Evolutionary conservation across 129 eudicot genomes (phyloP).

Genomic region (Arctium minus): DNA sequence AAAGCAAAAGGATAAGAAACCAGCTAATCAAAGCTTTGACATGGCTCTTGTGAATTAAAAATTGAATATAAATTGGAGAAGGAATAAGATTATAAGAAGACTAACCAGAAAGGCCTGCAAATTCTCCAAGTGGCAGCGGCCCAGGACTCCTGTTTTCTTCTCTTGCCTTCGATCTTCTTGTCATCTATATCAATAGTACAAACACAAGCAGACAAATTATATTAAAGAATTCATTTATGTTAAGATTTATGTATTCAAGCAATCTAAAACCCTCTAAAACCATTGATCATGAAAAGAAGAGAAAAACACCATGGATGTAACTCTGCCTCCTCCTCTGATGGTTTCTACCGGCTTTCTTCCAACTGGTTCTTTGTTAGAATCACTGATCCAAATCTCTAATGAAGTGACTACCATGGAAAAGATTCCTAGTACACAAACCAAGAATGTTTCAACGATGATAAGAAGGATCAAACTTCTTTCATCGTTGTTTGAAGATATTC

Average conservation of each 20-base stretch:
- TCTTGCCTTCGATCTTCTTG: constrained; percentile 31
- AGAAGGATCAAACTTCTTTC: constrained; percentile 70
- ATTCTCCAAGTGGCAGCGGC: constrained; percentile 78
- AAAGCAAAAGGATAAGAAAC: not conserved
- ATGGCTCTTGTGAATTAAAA: constrained; percentile 9
- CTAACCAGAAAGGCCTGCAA: constrained; percentile 39
- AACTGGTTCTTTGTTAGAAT: constrained; percentile 60
- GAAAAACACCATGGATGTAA: constrained; percentile 49
- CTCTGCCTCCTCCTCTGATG: constrained; percentile 53
- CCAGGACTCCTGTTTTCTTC: constrained; percentile 35
- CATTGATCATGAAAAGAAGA: constrained; percentile 17
- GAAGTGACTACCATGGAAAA: constrained; percentile 55
- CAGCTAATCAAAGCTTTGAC: constrained; percentile 13
- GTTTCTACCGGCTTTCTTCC: constrained; percentile 72
- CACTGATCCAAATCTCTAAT: constrained; percentile 59
- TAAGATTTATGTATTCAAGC: constrained; percentile 21
- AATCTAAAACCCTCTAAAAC: constrained; percentile 18
- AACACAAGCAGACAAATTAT: constrained; percentile 43
- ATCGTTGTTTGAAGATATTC: constrained; percentile 69
- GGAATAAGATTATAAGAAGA: constrained; percentile 30
- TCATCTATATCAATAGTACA: constrained; percentile 41
- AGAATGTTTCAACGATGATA: constrained; percentile 54
- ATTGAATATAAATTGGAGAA: constrained; percentile 21
- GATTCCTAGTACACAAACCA: constrained; percentile 43
- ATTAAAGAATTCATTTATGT: constrained; percentile 10